Percentiles rank a stretch among this genome's conserved stretches.
phyloP scores from a whole-genome alignment of 176 grass and related monocot species.

The Tillandsia fasciculata region DNA sequence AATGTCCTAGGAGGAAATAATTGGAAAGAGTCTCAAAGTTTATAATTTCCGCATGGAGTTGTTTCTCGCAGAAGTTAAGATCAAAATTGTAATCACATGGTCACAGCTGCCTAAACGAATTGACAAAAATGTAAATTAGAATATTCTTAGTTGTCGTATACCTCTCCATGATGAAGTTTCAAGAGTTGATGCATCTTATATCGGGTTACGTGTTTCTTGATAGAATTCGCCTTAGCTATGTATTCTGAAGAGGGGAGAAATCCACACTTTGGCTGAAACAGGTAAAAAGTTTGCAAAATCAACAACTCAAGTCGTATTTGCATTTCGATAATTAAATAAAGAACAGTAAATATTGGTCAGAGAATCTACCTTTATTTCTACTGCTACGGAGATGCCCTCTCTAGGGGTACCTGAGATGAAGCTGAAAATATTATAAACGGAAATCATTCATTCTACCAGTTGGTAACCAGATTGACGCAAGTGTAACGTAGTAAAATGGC shows the following conservation, averaged over 20 bases:
- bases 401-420: constrained; percentile 52
- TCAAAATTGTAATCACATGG: too few species aligned
- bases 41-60: too few species aligned
- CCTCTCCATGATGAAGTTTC: constrained; percentile 67
- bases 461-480: neutral
- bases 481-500: neutral
- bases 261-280: constrained; percentile 73
- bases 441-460: neutral
- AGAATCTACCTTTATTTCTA: constrained; percentile 83
- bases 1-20: too few species aligned
- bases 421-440: constrained; percentile 3
- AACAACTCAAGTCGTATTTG: neutral
- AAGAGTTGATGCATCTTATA: constrained; percentile 92
- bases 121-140: neutral
- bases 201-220: constrained; percentile 78
- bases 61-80: too few species aligned
- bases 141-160: constrained; percentile 9
- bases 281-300: neutral
- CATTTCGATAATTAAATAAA: constrained; percentile 1
- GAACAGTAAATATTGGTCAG: constrained; percentile 7
- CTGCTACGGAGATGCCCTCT: constrained; percentile 47
- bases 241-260: constrained; percentile 91
- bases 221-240: constrained; percentile 55
- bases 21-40: too few species aligned
- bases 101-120: neutral